Base-by-base conservation (phyloP, 768 basidiomycete genomes). In the Mycena vitilis region DNA sequence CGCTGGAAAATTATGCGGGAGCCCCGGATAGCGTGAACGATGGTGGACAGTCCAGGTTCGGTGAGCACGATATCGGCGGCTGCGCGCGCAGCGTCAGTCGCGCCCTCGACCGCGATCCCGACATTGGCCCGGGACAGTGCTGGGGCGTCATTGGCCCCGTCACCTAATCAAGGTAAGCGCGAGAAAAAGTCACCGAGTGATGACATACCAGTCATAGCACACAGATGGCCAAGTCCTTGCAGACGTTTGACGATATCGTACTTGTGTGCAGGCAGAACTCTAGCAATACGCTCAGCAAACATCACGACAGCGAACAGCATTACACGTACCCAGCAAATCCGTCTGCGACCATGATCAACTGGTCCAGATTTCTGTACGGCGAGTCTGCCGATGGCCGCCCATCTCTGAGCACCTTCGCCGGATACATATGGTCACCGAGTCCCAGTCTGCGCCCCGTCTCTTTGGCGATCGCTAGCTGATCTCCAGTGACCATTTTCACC, bases 401-500 rank as follows among this genome's bases (percentile, higher is more conserved):
- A 42, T 98, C 94, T 87, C 97, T 97, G 78, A 99, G 88, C 23
- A 98, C 96, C 86, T 95, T 98, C 63, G 96, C 94, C 48, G 96
- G 92, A 85, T 98, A 98, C 97, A 99, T 99, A 85, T 98, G 96
- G 80, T 98, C 97, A 78, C 97, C 96, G 67, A 99, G 85, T 73
- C 97, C 96, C 52, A 99, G 93, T 82, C 97, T 93, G 80, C 97
- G 94, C 66, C 97, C 97, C 65, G 97, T 98, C 82, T 99, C 97
- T 88, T 99, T 98, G 45, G 97, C 97, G 73, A 99, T 98, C 73
- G 97, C 97, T 77, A 99, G 94, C 85, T 71, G 97, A 79, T 99
- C 97, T 85, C 97, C 96, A 18, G 97, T 99, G 67, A 98, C 96
- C 97, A 99, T 99, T 91, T 99, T 99, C 80, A 98, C 96, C 79